Conservation (phyloP, 2,329 filamentous ascomycete species). For the Dactylellina parvicollis region DNA sequence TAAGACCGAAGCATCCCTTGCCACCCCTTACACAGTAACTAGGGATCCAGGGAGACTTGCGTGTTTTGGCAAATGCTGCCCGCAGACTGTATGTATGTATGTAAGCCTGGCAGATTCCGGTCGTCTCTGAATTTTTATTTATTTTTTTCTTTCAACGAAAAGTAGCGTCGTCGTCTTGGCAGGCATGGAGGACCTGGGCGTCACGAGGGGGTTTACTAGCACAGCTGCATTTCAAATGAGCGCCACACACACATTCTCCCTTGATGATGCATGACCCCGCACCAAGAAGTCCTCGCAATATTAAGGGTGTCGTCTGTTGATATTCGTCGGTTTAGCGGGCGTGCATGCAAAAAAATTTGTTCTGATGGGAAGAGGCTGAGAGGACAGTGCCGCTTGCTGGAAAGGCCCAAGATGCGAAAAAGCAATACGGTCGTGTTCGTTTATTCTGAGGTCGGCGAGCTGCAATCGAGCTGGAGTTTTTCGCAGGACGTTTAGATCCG, state of each 20-base stretch:
- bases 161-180: slow-evolving; percentile 47
- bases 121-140: slow-evolving; percentile 24
- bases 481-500: not conserved
- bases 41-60: slow-evolving; percentile 45
- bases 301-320: slow-evolving; percentile 41
- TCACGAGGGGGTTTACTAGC: slow-evolving; percentile 49
- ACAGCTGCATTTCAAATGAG: slow-evolving; percentile 44
- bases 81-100: slow-evolving; percentile 31
- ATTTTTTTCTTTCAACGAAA: too few relatives aligned
- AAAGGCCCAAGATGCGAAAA: slow-evolving; percentile 21
- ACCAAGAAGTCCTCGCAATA: slow-evolving; percentile 42
- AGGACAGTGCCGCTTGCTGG: not conserved
- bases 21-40: slow-evolving; percentile 28
- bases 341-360: slow-evolving; percentile 16
- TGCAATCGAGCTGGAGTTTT: slow-evolving; percentile 34
- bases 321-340: slow-evolving; percentile 19
- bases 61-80: slow-evolving; percentile 53
- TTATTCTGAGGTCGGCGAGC: slow-evolving; percentile 46
- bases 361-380: slow-evolving; percentile 38
- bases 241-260: slow-evolving; percentile 46
- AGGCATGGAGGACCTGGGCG: slow-evolving; percentile 48
- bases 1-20: slow-evolving; percentile 16
- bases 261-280: slow-evolving; percentile 51
- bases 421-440: slow-evolving; percentile 30
- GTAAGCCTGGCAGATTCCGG: slow-evolving; percentile 40